These are phyloP conservation scores for Calycina herbarum DNA, from an alignment of 2,329 filamentous ascomycete genomes.

Conservation along the genomic window DNA sequence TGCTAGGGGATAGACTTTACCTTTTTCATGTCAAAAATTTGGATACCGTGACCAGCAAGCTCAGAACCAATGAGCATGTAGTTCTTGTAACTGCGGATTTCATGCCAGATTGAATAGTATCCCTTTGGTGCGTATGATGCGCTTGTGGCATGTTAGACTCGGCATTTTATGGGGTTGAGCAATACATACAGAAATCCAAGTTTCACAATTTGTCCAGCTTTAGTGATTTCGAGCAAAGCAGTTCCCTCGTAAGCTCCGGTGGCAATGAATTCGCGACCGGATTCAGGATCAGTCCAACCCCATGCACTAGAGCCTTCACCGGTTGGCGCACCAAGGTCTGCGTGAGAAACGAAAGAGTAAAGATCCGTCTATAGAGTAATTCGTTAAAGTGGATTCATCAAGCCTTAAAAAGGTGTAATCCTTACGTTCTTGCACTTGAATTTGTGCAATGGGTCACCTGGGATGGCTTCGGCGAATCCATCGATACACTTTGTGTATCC, in stretches of 20 bases:
- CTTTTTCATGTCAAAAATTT: conserved; percentile 56
- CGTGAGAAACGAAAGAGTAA: conserved; percentile 56
- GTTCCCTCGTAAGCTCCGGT: conserved; percentile 52
- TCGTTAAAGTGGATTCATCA: conserved; percentile 9
- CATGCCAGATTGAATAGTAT: conserved; percentile 37
- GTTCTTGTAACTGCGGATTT: conserved; percentile 41
- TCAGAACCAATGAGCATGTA: conserved; percentile 44
- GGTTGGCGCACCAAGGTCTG: conserved; percentile 49
- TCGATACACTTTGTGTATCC: conserved; percentile 18
- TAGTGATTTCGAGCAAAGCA: conserved; percentile 49
- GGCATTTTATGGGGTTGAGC: conserved; percentile 22
- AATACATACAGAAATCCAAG: conserved; percentile 49
- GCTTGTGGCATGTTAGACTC: conserved; percentile 1
- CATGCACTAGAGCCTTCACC: conserved; percentile 36
- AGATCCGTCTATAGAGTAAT: conserved; percentile 46
- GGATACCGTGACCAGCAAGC: conserved; percentile 48
- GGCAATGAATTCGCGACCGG: conserved; percentile 49
- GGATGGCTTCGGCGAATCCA: conserved; percentile 18
- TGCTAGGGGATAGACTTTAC: background rate
- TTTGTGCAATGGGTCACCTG: conserved; percentile 26
- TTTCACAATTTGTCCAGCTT: conserved; percentile 47
- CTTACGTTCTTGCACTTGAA: conserved; percentile 45
- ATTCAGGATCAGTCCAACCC: conserved; percentile 48
- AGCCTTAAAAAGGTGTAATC: conserved; percentile 1
- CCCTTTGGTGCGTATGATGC: conserved; percentile 20